Conservation (phyloP, 495 filamentous ascomycete species). For the Glonium stellatum region DNA sequence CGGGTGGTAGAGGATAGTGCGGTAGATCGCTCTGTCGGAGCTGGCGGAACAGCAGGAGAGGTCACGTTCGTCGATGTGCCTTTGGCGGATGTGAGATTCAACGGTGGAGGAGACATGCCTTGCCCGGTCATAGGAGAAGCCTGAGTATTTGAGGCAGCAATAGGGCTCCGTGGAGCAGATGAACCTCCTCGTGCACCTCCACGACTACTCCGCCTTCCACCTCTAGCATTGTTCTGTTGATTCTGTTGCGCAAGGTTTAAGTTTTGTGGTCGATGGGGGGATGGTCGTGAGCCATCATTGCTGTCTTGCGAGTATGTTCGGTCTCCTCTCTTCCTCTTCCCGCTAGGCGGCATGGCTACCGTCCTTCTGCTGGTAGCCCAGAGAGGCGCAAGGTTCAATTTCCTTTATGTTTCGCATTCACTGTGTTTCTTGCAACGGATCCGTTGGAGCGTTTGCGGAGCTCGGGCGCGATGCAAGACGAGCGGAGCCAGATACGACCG, state of each 20-base stretch:
- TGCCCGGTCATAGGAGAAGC: neutral
- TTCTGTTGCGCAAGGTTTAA: slow-evolving; percentile 53
- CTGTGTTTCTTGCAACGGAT: neutral
- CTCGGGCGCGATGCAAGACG: neutral
- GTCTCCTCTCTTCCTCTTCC: slow-evolving; percentile 55
- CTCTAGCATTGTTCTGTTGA: slow-evolving; percentile 37
- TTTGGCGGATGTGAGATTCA: neutral
- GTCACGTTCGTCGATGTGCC: neutral
- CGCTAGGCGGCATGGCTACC: slow-evolving; percentile 35
- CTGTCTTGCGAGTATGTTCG: slow-evolving; percentile 47
- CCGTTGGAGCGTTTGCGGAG: neutral
- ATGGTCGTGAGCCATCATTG: slow-evolving; percentile 48
- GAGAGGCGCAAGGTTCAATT: slow-evolving; percentile 8
- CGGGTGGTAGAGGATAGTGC: slow-evolving; percentile 29
- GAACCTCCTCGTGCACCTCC: slow-evolving; percentile 39
- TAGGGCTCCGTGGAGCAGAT: slow-evolving; percentile 10
- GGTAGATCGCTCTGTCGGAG: slow-evolving; percentile 16
- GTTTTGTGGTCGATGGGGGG: slow-evolving; percentile 58
- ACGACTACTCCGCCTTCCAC: slow-evolving; percentile 38
- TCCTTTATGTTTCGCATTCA: slow-evolving; percentile 18
- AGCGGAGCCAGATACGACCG: neutral
- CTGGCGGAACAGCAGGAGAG: neutral
- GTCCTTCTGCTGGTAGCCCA: slow-evolving; percentile 11
- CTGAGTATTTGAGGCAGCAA: slow-evolving; percentile 9
- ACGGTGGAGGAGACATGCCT: slow-evolving; percentile 16